Percentiles rank a stretch among this genome's conserved stretches.
phyloP scores from a whole-genome alignment of 2,329 filamentous ascomycete species.

The Pseudopyricularia javanii region DNA sequence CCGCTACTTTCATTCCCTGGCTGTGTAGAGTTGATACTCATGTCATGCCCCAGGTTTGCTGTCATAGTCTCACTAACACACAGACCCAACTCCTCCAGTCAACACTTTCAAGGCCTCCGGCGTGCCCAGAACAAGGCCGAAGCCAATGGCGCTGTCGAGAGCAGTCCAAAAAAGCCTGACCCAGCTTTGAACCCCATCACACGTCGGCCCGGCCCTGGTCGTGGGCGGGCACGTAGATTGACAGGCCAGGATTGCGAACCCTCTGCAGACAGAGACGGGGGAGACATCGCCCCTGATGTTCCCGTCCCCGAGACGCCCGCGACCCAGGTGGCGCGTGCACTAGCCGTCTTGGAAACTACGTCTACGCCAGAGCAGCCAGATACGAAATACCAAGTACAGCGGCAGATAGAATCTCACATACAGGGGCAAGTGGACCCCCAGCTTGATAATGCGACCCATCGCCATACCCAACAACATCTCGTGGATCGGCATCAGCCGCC shows the following conservation, averaged over 20 bases:
- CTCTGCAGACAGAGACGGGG: constrained; percentile 2
- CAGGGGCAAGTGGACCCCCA: not conserved
- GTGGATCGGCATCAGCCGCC: not conserved
- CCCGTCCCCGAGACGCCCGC: not conserved
- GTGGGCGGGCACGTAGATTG: constrained; percentile 39
- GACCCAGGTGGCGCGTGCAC: not conserved
- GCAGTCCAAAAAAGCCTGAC: constrained; percentile 26
- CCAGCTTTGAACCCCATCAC: constrained; percentile 46
- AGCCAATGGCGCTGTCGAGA: constrained; percentile 16
- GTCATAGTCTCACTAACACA: too few relatives aligned
- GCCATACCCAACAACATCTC: not conserved
- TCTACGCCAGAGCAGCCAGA: not conserved
- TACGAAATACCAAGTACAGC: not conserved
- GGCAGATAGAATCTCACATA: not conserved
- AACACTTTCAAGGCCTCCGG: constrained; percentile 49
- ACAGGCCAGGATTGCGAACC: constrained; percentile 6
- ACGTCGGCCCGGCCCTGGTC: constrained; percentile 44
- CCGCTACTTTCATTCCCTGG: too few relatives aligned
- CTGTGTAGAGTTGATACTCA: too few relatives aligned
- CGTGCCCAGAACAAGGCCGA: constrained; percentile 42
- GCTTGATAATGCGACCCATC: not conserved
- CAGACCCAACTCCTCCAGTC: constrained; percentile 20
- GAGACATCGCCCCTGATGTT: not conserved
- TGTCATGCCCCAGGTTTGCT: not conserved
- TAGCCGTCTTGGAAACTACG: not conserved